A percentile compares a stretch with the other conserved stretches of the same genome.
These are phyloP conservation scores for Phytopythium kandeliae DNA, from an alignment of 352 stramenopile species.

Conservation along the genomic window DNA sequence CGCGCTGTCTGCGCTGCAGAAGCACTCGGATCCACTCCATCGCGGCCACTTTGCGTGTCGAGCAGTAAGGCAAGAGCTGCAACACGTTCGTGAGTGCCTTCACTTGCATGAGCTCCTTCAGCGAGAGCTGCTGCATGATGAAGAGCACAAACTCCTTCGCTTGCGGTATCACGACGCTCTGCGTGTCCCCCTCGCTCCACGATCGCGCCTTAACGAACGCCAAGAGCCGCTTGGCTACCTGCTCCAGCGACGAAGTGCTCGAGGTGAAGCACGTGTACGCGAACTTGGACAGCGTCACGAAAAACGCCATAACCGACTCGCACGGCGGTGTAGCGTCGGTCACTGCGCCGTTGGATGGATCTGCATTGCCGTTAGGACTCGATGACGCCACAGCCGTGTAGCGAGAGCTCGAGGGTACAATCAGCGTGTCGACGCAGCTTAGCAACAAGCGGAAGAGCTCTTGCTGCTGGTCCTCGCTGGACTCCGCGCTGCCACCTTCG, in stretches of 20 bases:
- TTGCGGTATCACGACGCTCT: slow-evolving; percentile 17
- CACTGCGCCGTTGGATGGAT: not conserved
- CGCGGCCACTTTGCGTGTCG: slow-evolving; percentile 44
- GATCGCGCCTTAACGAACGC: slow-evolving; percentile 16
- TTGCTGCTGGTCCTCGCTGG: slow-evolving; percentile 10
- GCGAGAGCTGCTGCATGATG: slow-evolving; percentile 26
- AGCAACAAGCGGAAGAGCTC: slow-evolving; percentile 18
- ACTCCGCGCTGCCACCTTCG: slow-evolving; percentile 6
- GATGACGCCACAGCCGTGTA: not conserved
- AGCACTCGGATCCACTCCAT: slow-evolving; percentile 45
- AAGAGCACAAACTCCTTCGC: slow-evolving; percentile 20
- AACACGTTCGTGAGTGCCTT: slow-evolving; percentile 30
- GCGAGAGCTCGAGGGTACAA: not conserved
- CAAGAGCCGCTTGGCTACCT: slow-evolving; percentile 24
- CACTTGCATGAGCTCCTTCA: slow-evolving; percentile 34
- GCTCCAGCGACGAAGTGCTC: slow-evolving; percentile 18
- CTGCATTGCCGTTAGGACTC: not conserved
- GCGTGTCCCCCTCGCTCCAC: slow-evolving; percentile 20
- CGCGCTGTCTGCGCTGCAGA: slow-evolving; percentile 27
- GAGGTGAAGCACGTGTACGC: slow-evolving; percentile 26
- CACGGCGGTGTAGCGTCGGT: not conserved
- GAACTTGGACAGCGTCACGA: slow-evolving; percentile 49
- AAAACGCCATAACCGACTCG: slow-evolving; percentile 32
- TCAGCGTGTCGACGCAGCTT: slow-evolving; percentile 1
- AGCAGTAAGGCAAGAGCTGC: slow-evolving; percentile 42